Base-by-base conservation (phyloP, 2,329 filamentous ascomycete species). In the Fusarium citri region DNA sequence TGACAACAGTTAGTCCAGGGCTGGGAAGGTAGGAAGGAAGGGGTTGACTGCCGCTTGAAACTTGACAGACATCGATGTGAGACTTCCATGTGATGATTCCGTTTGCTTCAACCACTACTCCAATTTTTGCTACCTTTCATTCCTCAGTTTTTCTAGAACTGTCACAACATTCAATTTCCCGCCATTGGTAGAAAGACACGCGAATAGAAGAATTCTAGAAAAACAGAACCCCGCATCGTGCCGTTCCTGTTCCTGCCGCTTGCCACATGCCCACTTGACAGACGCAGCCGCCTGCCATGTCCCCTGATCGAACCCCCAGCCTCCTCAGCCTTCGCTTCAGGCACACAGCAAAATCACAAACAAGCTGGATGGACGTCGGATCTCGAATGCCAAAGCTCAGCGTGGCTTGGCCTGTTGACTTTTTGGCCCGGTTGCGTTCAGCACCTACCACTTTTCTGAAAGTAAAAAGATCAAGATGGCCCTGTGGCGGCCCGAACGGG, bases 201-300 rank as follows among this genome's bases (percentile, higher is more conserved):
- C 55, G 53, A 56, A 72, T 74, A 62, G 72, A 74, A 74, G 41
- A 49, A 26, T 74, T 74, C 72, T 74, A 74, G 72, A 75, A 74
- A 55, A 72, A 75, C 49, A 68, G 59, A 54, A 54, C 70, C 72
- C 72, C 69, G 72, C 72, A 68, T 57, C 59, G 57, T 54, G 55
- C 67, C 68, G 69, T 63, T 71, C 62, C 65, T 57, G 69, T 72
- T 62, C 66, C 62, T 68, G 69, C 51, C 59, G 54, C 58, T 56
- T 64, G 63, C 63, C 63, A 64, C 51, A 64, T 64, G 40, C 59
- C 45, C 49, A 57, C 60, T 43, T 65, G 59, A 43, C 42, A 68
- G 55, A 61, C 55, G 48, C 45, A 68, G 47, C 50, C 59, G 48
- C 45, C 50, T 60, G 41, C 53, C 45, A 45, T 49, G 59, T 49